Percentiles rank a stretch among this genome's conserved stretches.
Evolutionary conservation across 2,329 filamentous ascomycete genomes (phyloP).

Genomic region (Penicillium sp.): DNA sequence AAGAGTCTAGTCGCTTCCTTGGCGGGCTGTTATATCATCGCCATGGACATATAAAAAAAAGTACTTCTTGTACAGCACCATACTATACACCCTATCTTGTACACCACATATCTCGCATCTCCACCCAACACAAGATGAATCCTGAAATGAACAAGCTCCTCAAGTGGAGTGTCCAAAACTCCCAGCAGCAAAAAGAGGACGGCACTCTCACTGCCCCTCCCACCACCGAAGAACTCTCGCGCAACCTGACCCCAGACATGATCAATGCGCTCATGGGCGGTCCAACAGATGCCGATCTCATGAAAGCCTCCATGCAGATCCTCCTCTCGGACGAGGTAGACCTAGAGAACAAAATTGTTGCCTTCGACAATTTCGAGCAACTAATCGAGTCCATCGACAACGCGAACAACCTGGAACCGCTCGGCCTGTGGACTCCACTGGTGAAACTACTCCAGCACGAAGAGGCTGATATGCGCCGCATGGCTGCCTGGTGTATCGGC

Average conservation of each 20-base stretch:
- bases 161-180: slow-evolving; percentile 76
- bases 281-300: slow-evolving; percentile 87
- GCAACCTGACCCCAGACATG: slow-evolving; percentile 67
- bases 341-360: slow-evolving; percentile 76
- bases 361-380: slow-evolving; percentile 95
- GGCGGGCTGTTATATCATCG: slow-evolving; percentile 12
- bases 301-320: slow-evolving; percentile 81
- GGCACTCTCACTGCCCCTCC: slow-evolving; percentile 39
- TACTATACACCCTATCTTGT: neutral
- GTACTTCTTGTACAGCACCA: too few relatives aligned
- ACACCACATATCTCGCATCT: neutral
- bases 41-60: slow-evolving; percentile 2
- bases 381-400: slow-evolving; percentile 93
- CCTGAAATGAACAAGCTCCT: slow-evolving; percentile 75
- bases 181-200: slow-evolving; percentile 43
- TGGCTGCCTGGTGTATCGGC: slow-evolving; percentile 92
- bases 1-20: slow-evolving; percentile 29
- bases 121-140: slow-evolving; percentile 57
- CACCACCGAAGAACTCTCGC: slow-evolving; percentile 37
- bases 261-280: slow-evolving; percentile 79
- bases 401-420: slow-evolving; percentile 84
- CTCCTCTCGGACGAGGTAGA: slow-evolving; percentile 69
- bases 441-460: slow-evolving; percentile 70
- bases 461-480: slow-evolving; percentile 74
- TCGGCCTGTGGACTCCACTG: slow-evolving; percentile 82